phyloP scores from a whole-genome alignment of 2,329 filamentous ascomycete genomes.

The Triangularia verruculosa region DNA sequence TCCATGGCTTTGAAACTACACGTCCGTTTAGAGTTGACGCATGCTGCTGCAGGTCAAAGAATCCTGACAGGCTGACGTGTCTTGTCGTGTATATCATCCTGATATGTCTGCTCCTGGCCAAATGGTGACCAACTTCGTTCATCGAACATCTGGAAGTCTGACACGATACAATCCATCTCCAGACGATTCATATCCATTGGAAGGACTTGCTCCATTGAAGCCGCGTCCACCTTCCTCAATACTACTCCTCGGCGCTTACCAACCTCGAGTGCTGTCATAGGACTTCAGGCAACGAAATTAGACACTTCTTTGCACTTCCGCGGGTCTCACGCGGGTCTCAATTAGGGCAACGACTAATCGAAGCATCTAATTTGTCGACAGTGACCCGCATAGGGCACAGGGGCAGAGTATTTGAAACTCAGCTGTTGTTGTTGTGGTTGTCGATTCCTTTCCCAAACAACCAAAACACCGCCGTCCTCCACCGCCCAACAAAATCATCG shows the following conservation, averaged over 20 bases:
- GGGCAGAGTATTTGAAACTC: neutral
- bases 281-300: neutral
- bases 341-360: neutral
- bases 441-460: neutral
- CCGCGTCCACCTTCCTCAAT: neutral
- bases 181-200: neutral
- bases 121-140: neutral
- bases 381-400: neutral
- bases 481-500: neutral
- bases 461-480: neutral
- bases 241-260: neutral
- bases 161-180: neutral
- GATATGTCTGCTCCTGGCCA: neutral
- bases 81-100: neutral
- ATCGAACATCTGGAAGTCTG: neutral
- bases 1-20: neutral
- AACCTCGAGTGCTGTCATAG: neutral
- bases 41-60: neutral
- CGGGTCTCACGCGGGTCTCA: too few species aligned
- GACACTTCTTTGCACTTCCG: neutral
- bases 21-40: neutral
- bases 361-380: neutral
- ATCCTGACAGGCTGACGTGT: neutral
- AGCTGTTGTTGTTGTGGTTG: too few species aligned
- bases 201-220: neutral